Conservation (phyloP, 2,329 filamentous ascomycete species). For the Chaetomiaceae sp. region DNA sequence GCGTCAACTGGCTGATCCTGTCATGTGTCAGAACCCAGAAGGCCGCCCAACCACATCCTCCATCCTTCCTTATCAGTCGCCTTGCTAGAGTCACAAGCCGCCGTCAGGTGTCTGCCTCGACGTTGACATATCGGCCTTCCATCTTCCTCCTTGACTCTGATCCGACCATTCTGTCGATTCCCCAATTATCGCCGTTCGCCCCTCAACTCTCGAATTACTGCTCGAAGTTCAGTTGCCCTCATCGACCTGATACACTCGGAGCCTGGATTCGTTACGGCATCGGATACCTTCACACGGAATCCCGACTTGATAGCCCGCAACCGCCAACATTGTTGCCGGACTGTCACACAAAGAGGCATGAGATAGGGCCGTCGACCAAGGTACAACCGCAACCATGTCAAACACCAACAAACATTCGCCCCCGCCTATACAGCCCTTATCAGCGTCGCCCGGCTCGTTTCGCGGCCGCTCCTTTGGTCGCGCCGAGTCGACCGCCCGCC, state of each 20-base stretch:
- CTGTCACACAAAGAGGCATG: slow-evolving; percentile 15
- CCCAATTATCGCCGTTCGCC: too few species aligned
- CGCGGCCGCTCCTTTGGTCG: slow-evolving; percentile 49
- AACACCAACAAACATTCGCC: slow-evolving; percentile 28
- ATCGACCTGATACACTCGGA: background rate
- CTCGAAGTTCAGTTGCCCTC: too few species aligned
- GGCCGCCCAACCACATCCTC: slow-evolving; percentile 1
- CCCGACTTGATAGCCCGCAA: background rate
- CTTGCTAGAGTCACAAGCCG: slow-evolving; percentile 9
- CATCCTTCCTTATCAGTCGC: background rate
- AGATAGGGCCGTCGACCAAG: slow-evolving; percentile 13
- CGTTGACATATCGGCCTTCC: background rate
- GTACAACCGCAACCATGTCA: slow-evolving; percentile 26
- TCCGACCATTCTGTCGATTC: too few species aligned
- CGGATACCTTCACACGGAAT: too few species aligned
- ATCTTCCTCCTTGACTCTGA: background rate
- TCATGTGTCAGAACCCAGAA: background rate
- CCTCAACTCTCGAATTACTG: too few species aligned
- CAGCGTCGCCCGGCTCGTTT: slow-evolving; percentile 46
- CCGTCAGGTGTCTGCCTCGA: slow-evolving; percentile 10
- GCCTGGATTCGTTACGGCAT: background rate
- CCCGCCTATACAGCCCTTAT: slow-evolving; percentile 35
- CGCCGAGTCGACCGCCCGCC: slow-evolving; percentile 56
- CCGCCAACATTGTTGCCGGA: background rate
- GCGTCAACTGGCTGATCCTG: background rate